A percentile compares a stretch with the other conserved stretches of the same genome.
phyloP scores from a whole-genome alignment of 129 eudicot species.

The Silybum marianum region DNA sequence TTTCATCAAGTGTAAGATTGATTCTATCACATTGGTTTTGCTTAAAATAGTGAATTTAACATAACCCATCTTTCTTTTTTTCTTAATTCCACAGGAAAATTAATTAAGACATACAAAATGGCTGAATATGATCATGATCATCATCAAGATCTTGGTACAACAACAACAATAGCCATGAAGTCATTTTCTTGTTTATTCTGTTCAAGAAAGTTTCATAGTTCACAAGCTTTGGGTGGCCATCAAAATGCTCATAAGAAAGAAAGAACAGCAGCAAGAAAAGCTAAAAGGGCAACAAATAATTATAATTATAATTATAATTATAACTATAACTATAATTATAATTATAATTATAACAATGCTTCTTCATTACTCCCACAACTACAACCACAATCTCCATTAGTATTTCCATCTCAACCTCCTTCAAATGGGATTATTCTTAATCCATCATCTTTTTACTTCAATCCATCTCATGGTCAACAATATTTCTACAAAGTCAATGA shows the following conservation, averaged over 20 bases:
- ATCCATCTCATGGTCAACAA: slow-evolving; percentile 44
- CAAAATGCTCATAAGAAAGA: slow-evolving; percentile 74
- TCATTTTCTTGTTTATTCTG: slow-evolving; percentile 57
- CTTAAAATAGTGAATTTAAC: not conserved
- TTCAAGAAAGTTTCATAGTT: slow-evolving; percentile 60
- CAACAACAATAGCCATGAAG: slow-evolving; percentile 24
- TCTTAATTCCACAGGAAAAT: not conserved
- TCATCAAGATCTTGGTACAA: slow-evolving; percentile 9
- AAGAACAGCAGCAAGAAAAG: slow-evolving; percentile 52
- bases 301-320: no score
- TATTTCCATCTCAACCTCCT: slow-evolving; percentile 36
- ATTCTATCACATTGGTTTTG: slow-evolving; percentile 1
- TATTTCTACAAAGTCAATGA: not conserved
- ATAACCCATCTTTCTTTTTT: not conserved
- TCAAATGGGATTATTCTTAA: not conserved
- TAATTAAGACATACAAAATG: slow-evolving; percentile 28
- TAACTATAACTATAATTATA: not conserved
- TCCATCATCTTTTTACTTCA: slow-evolving; percentile 38
- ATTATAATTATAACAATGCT: not conserved
- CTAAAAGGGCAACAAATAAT: slow-evolving; percentile 28
- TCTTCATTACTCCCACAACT: slow-evolving; percentile 30
- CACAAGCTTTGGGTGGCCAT: slow-evolving; percentile 72
- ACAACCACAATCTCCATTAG: slow-evolving; percentile 39
- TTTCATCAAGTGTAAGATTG: not conserved
- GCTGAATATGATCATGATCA: slow-evolving; percentile 17